phyloP scores from a whole-genome alignment of 192 early-diverging fungal genomes.

The Backusella parvicylindrica region DNA sequence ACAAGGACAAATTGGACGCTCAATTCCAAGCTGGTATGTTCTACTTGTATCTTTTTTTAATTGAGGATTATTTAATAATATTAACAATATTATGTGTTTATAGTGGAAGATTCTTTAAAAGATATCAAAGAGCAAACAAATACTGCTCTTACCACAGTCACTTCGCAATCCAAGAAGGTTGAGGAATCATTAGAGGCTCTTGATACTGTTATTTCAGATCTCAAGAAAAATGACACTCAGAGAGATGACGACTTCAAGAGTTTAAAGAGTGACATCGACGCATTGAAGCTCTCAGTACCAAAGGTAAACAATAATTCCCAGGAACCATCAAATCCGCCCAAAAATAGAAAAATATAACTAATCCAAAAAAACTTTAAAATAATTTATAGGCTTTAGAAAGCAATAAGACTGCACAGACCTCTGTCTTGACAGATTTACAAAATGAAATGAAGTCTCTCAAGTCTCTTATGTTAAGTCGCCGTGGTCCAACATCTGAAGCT shows the following conservation, averaged over 20 bases:
- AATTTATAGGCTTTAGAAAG: constrained; percentile 73
- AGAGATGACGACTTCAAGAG: constrained; percentile 65
- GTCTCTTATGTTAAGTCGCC: constrained; percentile 81
- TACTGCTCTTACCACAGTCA: constrained; percentile 56
- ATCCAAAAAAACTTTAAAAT: background rate
- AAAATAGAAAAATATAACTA: background rate
- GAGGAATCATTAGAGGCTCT: constrained; percentile 65
- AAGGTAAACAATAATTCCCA: constrained; percentile 46
- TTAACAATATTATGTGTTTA: too few species aligned
- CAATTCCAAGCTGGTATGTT: constrained; percentile 51
- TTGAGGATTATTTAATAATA: background rate
- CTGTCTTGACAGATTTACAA: constrained; percentile 78
- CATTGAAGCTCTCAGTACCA: constrained; percentile 69
- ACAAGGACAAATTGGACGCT: constrained; percentile 65
- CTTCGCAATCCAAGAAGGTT: constrained; percentile 67
- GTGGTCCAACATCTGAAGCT: constrained; percentile 38
- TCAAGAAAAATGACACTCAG: constrained; percentile 62
- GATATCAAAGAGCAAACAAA: constrained; percentile 65
- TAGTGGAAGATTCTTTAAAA: constrained; percentile 43
- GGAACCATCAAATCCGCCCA: background rate
- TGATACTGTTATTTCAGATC: constrained; percentile 53
- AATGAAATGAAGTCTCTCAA: constrained; percentile 93
- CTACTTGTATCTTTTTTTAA: background rate
- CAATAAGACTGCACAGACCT: constrained; percentile 65
- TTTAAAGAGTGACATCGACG: constrained; percentile 74